phyloP scores from a whole-genome alignment of 257 asterid genomes.

The Petunia secreta region DNA sequence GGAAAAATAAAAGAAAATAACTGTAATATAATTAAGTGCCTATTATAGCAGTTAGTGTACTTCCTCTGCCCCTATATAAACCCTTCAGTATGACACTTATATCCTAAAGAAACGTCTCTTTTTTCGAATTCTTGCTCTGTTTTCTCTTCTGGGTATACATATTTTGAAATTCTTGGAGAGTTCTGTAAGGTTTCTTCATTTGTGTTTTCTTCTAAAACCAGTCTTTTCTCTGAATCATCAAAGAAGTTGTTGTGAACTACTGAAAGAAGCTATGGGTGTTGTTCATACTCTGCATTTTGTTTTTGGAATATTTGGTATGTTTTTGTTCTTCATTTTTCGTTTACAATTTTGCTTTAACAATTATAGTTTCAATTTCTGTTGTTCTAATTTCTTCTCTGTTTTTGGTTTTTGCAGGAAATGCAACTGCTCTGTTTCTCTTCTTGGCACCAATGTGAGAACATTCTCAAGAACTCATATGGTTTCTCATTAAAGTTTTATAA shows the following conservation, averaged over 20 bases:
- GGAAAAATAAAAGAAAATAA: neutral
- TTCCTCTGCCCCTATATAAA: neutral
- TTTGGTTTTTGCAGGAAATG: conserved; percentile 57
- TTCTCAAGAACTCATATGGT: neutral
- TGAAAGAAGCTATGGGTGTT: conserved; percentile 35
- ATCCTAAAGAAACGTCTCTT: neutral
- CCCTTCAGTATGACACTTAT: neutral
- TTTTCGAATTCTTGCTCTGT: conserved; percentile 3
- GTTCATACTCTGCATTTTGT: conserved; percentile 52
- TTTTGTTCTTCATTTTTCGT: neutral
- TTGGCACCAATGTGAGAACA: conserved; percentile 77
- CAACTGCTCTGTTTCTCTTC: conserved; percentile 78
- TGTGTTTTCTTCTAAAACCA: conserved; percentile 26
- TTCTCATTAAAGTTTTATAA: conserved; percentile 6
- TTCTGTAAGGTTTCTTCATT: conserved; percentile 1
- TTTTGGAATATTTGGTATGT: conserved; percentile 67
- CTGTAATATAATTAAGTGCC: neutral
- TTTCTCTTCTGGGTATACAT: neutral
- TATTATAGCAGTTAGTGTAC: neutral
- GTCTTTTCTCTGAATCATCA: neutral
- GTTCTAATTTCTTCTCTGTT: neutral
- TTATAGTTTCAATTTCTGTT: conserved; percentile 1
- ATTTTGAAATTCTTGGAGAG: neutral
- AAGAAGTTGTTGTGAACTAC: neutral
- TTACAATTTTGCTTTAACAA: neutral